Conservation (phyloP, 768 basidiomycete genomes). For the Pulveroboletus sp. region DNA sequence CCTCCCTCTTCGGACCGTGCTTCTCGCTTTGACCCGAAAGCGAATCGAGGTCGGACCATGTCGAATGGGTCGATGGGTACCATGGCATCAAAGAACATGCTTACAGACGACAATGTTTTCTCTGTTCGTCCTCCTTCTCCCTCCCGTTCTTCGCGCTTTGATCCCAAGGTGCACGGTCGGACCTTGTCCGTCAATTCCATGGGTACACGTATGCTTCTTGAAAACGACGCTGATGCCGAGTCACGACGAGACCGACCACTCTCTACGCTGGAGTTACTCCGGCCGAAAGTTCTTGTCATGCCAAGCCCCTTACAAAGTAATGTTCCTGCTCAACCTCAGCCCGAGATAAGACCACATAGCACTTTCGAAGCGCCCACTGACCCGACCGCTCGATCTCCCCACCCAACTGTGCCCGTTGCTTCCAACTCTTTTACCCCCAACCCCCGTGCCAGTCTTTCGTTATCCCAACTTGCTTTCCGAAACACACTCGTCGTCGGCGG, state of each 20-base stretch:
- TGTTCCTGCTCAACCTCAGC: slow-evolving; percentile 30
- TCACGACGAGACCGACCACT: slow-evolving; percentile 52
- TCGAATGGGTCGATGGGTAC: slow-evolving; percentile 50
- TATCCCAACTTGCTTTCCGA: slow-evolving; percentile 85
- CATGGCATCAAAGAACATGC: slow-evolving; percentile 29
- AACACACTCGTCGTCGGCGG: slow-evolving; percentile 74
- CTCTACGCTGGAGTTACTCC: slow-evolving; percentile 75
- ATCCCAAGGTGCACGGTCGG: slow-evolving; percentile 72
- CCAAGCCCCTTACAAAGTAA: slow-evolving; percentile 76
- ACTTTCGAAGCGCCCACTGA: slow-evolving; percentile 67
- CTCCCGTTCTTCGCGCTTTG: slow-evolving; percentile 67
- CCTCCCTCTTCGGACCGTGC: slow-evolving; percentile 38
- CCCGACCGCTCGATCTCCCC: slow-evolving; percentile 61
- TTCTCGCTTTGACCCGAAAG: slow-evolving; percentile 46
- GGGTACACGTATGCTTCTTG: slow-evolving; percentile 61
- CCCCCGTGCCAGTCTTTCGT: slow-evolving; percentile 65
- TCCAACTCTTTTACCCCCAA: slow-evolving; percentile 79
- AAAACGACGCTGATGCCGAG: slow-evolving; percentile 44
- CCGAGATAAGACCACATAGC: slow-evolving; percentile 39
- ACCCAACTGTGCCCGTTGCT: slow-evolving; percentile 39
- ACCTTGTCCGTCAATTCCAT: slow-evolving; percentile 64
- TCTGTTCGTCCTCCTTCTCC: slow-evolving; percentile 62
- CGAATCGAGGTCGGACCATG: slow-evolving; percentile 33
- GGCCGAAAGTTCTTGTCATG: slow-evolving; percentile 94
- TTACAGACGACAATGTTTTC: slow-evolving; percentile 60